Evolutionary conservation across 176 grass and related monocot genomes (phyloP), one percentile per base, ranked within the genome.

Genomic region (Carex pumila): DNA sequence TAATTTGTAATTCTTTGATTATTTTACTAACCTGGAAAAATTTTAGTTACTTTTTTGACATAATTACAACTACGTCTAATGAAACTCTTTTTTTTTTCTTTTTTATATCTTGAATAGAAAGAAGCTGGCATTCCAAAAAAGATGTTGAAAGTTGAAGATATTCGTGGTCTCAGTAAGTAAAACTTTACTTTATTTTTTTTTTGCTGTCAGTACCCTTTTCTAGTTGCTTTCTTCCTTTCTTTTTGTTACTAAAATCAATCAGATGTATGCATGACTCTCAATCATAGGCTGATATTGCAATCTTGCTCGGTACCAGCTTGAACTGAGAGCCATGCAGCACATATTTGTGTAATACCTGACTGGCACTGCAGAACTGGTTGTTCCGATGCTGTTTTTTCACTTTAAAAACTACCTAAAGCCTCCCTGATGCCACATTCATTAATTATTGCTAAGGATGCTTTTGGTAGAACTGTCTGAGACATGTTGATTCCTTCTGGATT

Each of bases 121-220:
- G 96, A 99, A 67, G 95, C 92, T 8, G 89, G 93, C 65, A 90
- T 99, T 88, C 91, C 96, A 37, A 92, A 89, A 87, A 99, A 91
- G 87, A 57, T 65, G 12, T 90, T 92, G 75, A 99, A 95, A 89
- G 88, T 91, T 62, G 96, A 99, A 65, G 96, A 99, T 32, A 99
- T 99, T 52, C 91, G 88, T 88, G 93, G 96, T 74, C 79, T 99
- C 57, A 93, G 96, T 99, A 94, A 94, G 96, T 98, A 84, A 36
- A 43, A 22, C 13, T 87, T 47, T 11, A 81, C 49, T 88, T 3
- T 85, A 56, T n/a, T 85, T 3, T 86, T 62, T 32, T 34, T 36
- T 32, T 68, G 65, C 66, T 56, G 65, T 58, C 37, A 68, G 25
- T 15, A 14, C 18, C 13, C 15, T 18, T 72, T 73, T 19, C 60